Evolutionary conservation across 2,329 filamentous ascomycete genomes (phyloP).

Genomic region (Aspergillus sp.): DNA sequence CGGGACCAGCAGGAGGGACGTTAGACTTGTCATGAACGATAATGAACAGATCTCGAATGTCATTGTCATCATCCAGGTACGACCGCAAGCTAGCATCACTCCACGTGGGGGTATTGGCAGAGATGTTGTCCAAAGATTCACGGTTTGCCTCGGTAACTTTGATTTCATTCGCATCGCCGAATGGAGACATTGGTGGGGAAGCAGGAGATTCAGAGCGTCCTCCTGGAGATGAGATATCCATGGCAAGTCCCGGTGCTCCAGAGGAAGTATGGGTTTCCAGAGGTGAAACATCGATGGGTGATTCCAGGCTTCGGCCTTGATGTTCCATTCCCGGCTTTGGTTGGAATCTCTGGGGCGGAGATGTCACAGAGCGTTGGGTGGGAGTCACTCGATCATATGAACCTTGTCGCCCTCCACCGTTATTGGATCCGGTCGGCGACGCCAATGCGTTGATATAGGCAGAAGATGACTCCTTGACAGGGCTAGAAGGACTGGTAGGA

Average conservation of each 20-base stretch:
- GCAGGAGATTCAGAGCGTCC: slow-evolving; percentile 55
- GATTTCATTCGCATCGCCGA: slow-evolving; percentile 20
- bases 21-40: slow-evolving; percentile 92
- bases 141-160: slow-evolving; percentile 40
- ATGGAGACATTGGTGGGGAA: slow-evolving; percentile 57
- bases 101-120: slow-evolving; percentile 64
- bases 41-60: slow-evolving; percentile 83
- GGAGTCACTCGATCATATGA: slow-evolving; percentile 12
- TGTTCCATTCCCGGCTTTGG: slow-evolving; percentile 17
- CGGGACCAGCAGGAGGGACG: slow-evolving; percentile 70
- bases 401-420: slow-evolving; percentile 12
- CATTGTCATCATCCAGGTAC: slow-evolving; percentile 85
- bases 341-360: slow-evolving; percentile 21
- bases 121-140: slow-evolving; percentile 52
- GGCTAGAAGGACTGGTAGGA: slow-evolving; percentile 4
- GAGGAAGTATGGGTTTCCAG: slow-evolving; percentile 35
- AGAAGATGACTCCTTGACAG: slow-evolving; percentile 16
- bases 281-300: slow-evolving; percentile 63
- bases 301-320: slow-evolving; percentile 58
- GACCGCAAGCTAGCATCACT: slow-evolving; percentile 79
- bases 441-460: slow-evolving; percentile 11
- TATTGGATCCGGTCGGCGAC: slow-evolving; percentile 20
- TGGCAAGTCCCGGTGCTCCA: slow-evolving; percentile 61
- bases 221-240: slow-evolving; percentile 67
- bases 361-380: slow-evolving; percentile 16